phyloP scores from a whole-genome alignment of 208 protist genomes.

The Crithidia sp. region DNA sequence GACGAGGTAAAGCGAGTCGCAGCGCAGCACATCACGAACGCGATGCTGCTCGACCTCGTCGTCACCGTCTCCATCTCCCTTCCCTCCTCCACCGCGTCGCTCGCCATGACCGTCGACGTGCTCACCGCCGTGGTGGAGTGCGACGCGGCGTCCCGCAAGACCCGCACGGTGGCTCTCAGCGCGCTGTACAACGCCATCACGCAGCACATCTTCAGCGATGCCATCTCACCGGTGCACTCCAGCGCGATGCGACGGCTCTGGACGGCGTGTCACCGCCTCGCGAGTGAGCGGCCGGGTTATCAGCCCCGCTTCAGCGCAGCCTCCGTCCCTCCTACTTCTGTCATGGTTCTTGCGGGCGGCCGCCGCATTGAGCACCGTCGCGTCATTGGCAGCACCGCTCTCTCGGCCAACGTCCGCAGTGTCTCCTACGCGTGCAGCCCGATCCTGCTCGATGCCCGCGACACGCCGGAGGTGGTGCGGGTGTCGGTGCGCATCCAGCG shows the following conservation, averaged over 20 bases:
- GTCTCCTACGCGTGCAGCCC: constrained; percentile 54
- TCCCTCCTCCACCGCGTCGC: constrained; percentile 30
- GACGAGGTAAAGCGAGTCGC: constrained; percentile 57
- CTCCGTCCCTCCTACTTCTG: constrained; percentile 23
- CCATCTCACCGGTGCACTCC: constrained; percentile 12
- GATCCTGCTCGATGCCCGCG: constrained; percentile 63
- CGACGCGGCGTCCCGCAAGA: constrained; percentile 43
- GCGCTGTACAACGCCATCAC: constrained; percentile 49
- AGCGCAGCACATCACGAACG: constrained; percentile 53
- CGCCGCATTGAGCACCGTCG: constrained; percentile 31
- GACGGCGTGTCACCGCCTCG: constrained; percentile 29
- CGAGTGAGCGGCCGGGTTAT: constrained; percentile 13
- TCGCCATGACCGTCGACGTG: constrained; percentile 47
- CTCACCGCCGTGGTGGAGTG: constrained; percentile 68
- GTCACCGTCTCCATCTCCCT: constrained; percentile 55
- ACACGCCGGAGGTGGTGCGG: constrained; percentile 61
- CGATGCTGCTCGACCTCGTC: constrained; percentile 62
- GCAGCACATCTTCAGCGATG: constrained; percentile 20
- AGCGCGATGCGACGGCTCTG: constrained; percentile 28
- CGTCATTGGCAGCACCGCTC: constrained; percentile 5
- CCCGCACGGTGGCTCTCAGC: constrained; percentile 53
- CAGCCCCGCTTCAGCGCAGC: constrained; percentile 34
- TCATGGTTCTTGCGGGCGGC: constrained; percentile 30
- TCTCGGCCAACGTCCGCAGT: constrained; percentile 33
- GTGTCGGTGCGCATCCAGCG: constrained; percentile 77